Base-by-base conservation (phyloP, 345 rosid genomes). In the Hibiscus tridactylites region DNA sequence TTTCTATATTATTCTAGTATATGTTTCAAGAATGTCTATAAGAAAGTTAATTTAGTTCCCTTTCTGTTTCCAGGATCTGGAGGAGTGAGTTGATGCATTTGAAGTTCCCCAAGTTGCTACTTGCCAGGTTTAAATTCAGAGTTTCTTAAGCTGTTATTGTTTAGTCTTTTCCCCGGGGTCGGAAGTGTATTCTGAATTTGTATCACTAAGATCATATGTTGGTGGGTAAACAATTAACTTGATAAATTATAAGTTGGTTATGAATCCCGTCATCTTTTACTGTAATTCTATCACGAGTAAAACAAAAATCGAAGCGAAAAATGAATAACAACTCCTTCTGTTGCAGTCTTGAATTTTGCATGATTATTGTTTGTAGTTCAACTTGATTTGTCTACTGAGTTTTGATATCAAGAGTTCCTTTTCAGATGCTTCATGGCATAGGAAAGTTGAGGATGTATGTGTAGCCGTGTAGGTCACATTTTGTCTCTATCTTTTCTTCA, bases 251-350 rank as follows among this genome's bases (percentile, higher is more conserved):
- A 37, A 60, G 33, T 60, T 44, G 16, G n/a, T 49, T 44, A 60
- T 26, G 53, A 9, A 13, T 59, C 64, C 24, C 3, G 9, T 71
- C 46, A 17, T 58, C 66, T 59, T 71, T 71, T 58, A 9, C 17
- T 59, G 65, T 44, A 71, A 44, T 42, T 71, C 56, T 59, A 59
- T 71, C 46, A 49, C 31, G 66, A 71, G 57, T 3, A 29, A 44
- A 44, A 59, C 66, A 59, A 15, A 47, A 44, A 26, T 71, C 60
- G 24, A 3, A 9, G 74, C 19, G n/a, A 46, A 71, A 52, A 71
- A 26, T 46, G 26, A 15, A 71, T 29, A 71, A 71, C 49, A 71
- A 71, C 44, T 60, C 39, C 65, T 52, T 68, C 16, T 3, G 31
- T 29, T 2, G 24, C 24, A 21, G 24, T 21, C 24, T 21, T 21